phyloP scores from a whole-genome alignment of 768 basidiomycete species.

The Boletus fagicola region DNA sequence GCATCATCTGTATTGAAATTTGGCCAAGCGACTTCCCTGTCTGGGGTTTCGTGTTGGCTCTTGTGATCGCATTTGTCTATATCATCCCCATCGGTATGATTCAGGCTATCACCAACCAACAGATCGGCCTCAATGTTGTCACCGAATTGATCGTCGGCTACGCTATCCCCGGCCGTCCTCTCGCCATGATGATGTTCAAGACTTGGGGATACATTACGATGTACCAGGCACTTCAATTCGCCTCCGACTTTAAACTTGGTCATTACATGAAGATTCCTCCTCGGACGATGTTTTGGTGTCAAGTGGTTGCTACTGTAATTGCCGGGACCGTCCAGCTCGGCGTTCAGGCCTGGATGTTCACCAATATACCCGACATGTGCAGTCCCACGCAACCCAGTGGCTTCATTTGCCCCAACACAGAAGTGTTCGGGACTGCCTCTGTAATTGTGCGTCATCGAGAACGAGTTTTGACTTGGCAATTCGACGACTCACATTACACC shows the following conservation, averaged over 20 bases:
- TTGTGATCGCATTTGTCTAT: slow-evolving; percentile 54
- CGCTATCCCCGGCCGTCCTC: slow-evolving; percentile 57
- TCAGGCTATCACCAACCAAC: slow-evolving; percentile 78
- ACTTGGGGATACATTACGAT: slow-evolving; percentile 68
- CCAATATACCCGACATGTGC: slow-evolving; percentile 38
- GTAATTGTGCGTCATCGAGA: slow-evolving; percentile 43
- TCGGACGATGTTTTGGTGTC: slow-evolving; percentile 64
- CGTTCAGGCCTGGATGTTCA: slow-evolving; percentile 60
- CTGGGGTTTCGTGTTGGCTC: slow-evolving; percentile 44
- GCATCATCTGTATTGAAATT: slow-evolving; percentile 56
- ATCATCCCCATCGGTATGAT: slow-evolving; percentile 77
- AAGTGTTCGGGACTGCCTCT: slow-evolving; percentile 53
- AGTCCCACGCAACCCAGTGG: slow-evolving; percentile 18
- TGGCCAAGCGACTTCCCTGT: slow-evolving; percentile 55
- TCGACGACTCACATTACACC: neutral
- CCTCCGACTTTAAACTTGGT: slow-evolving; percentile 74
- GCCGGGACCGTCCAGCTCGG: slow-evolving; percentile 67
- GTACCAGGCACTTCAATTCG: slow-evolving; percentile 64
- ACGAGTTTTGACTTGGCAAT: neutral
- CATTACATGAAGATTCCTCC: slow-evolving; percentile 73
- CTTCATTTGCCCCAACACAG: slow-evolving; percentile 32
- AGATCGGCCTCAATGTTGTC: slow-evolving; percentile 66
- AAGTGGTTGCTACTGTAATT: slow-evolving; percentile 59
- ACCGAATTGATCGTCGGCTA: slow-evolving; percentile 71
- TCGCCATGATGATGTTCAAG: slow-evolving; percentile 81